Base-by-base conservation (phyloP, 345 rosid genomes). In the Melaleuca alternifolia region DNA sequence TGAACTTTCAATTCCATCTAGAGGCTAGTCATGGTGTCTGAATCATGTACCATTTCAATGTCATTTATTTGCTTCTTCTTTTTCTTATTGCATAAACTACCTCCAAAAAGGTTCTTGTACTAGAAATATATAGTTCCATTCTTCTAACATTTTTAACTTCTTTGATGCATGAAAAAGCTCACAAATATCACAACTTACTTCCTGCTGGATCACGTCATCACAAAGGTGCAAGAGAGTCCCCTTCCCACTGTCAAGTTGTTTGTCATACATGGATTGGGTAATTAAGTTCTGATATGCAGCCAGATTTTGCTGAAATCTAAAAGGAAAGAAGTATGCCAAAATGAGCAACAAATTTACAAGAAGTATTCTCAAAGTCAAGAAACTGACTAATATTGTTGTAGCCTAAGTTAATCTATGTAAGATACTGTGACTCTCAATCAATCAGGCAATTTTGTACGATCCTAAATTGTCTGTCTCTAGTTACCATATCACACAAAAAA, bases 151-250 rank as follows among this genome's bases (percentile, higher is more conserved):
- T 33, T 24, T 1, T 71, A 71, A 41, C 79, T 71, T 33, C 30
- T 61, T 26, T 51, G 13, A 56, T 20, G 86, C n/a, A 30, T 50
- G 50, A 87, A 44, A 41, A 77, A n/a, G 48, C 50, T 86, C 84
- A 87, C 20, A 53, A 62, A 83, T 53, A 54, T n/a, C 23, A 46
- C 52, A 62, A 92, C 95, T 88, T 90, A 97, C 99, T 94, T 97
- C 99, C 93, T 97, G 99, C 86, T 97, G 99, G 91, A 97, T 94
- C 84, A 96, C 99, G 85, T 97, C 99, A 85, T 97, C 99, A 51
- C 99, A 97, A 88, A 97, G 90, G 90, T 97, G 99, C 87, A 97
- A 93, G 76, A 97, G 96, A 28, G 99, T 97, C 76, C 99, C 99
- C 92, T 81, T 94, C 88, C 99, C 99, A 88, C 99, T 97, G 88